These are phyloP conservation scores for Coniochaeta prunicola DNA, from an alignment of 2,329 filamentous ascomycete genomes.

Conservation along the genomic window DNA sequence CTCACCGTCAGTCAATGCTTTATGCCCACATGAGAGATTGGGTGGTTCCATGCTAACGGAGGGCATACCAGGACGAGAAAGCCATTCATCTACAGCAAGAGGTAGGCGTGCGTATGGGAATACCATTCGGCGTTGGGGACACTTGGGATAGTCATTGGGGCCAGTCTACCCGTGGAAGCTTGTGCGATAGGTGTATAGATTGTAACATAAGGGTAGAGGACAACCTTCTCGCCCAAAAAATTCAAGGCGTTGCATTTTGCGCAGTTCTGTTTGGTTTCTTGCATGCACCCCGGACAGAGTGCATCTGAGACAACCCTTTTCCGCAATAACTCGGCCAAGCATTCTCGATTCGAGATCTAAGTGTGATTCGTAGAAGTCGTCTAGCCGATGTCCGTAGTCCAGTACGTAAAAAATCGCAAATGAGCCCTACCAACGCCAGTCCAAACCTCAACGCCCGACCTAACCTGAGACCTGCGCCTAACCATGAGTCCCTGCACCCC, in stretches of 20 bases:
- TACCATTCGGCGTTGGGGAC: background rate
- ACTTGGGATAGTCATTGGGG: background rate
- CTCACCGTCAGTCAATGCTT: conserved; percentile 57
- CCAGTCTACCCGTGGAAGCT: too few relatives aligned
- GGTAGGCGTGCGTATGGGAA: conserved; percentile 7
- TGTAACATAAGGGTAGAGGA: background rate
- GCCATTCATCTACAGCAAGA: conserved; percentile 46
- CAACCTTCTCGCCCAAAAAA: background rate
- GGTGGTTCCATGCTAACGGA: background rate
- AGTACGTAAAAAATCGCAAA: background rate
- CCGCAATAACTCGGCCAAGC: background rate
- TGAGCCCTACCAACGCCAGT: background rate
- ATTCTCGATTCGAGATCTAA: background rate
- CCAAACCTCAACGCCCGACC: background rate
- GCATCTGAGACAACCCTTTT: too few relatives aligned
- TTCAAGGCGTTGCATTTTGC: background rate
- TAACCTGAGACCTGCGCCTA: background rate
- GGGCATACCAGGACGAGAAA: conserved; percentile 43
- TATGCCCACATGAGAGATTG: background rate
- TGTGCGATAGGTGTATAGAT: background rate
- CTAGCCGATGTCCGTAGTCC: background rate
- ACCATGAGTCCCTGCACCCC: background rate
- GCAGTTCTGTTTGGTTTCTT: too few relatives aligned
- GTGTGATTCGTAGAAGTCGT: background rate
- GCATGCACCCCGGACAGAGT: too few relatives aligned